Evolutionary conservation across 2,329 filamentous ascomycete genomes (phyloP).

Genomic region (Scolecobasidium constrictum): DNA sequence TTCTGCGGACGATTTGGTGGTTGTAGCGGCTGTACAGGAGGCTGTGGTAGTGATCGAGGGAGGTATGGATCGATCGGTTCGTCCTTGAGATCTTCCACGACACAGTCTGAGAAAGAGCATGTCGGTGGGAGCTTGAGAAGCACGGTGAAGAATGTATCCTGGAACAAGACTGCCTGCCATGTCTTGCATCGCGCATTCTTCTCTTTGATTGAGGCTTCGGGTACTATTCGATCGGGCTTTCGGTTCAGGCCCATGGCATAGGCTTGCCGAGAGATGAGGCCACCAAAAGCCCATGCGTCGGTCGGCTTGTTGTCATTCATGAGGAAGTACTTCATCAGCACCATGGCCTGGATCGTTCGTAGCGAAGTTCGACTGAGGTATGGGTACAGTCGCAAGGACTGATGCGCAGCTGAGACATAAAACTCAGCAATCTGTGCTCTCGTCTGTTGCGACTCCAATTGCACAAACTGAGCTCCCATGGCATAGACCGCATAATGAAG

Average conservation of each 20-base stretch:
- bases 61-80: constrained; percentile 34
- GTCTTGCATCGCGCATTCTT: constrained; percentile 71
- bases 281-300: constrained; percentile 73
- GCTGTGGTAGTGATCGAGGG: not conserved
- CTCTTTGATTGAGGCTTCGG: constrained; percentile 55
- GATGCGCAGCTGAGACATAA: constrained; percentile 69
- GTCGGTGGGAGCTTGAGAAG: constrained; percentile 67
- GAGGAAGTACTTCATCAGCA: constrained; percentile 70
- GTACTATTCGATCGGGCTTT: constrained; percentile 62
- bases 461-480: constrained; percentile 68
- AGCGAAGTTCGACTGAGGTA: constrained; percentile 67
- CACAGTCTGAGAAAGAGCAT: constrained; percentile 69
- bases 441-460: constrained; percentile 44
- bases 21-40: too few species aligned
- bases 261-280: constrained; percentile 64
- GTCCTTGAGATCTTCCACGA: constrained; percentile 60
- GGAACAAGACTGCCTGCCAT: constrained; percentile 71
- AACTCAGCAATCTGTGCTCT: constrained; percentile 70
- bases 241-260: constrained; percentile 75
- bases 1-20: too few species aligned
- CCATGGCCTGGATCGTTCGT: constrained; percentile 67
- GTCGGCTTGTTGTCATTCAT: constrained; percentile 81
- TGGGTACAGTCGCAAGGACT: constrained; percentile 62
- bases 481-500: constrained; percentile 69
- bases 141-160: constrained; percentile 73